Evolutionary conservation across 306 rosid species (phyloP), one percentile per base, ranked within the genome.

Genomic region (Quercus alba): DNA sequence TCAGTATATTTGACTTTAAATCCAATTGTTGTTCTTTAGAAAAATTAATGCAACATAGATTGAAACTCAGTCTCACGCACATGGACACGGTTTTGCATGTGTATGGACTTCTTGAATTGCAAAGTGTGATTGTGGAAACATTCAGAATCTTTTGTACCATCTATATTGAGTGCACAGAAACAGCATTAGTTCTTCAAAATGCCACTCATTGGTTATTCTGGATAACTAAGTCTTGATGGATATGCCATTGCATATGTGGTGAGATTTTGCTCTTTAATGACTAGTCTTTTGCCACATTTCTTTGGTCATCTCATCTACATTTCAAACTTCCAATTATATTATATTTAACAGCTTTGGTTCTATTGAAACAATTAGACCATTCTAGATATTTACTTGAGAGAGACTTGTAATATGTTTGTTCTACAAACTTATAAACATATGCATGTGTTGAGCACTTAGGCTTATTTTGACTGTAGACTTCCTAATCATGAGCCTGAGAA

Each of bases 181-280:
- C 99, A 56, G 93, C 98, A 49, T 89, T 91, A 19, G 94, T 93
- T 80, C 99, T 95, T 69, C 97, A 90, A 70, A 88, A 88, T 67
- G 97, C 98, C 23, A 95, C 97, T 70, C 97, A 83, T 85, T 93
- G 78, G 96, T 93, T 66, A 89, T 95, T 86, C 94, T 93, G 44
- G 98, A 93, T 70, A 95, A 88, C 76, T 95, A 84, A 97, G 99
- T 58, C 94, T 91, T 79, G 98, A 95, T 77, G 98, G 99, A 78
- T 95, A 95, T 75, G 98, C 98, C 86, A 95, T 95, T 79, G 98
- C 99, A 61, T 95, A 91, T 79, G 90, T 97, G 71, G 99, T 95
- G 81, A 91, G 97, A 41, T 71, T 64, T 68, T 35, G 6, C 78
- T 19, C 72, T 70, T 72, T 17, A 70, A 69, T 63, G n/a, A 21